Evolutionary conservation across 2,329 filamentous ascomycete genomes (phyloP), one percentile per base, ranked within the genome.

Genomic region (Penicillium digitatum): DNA sequence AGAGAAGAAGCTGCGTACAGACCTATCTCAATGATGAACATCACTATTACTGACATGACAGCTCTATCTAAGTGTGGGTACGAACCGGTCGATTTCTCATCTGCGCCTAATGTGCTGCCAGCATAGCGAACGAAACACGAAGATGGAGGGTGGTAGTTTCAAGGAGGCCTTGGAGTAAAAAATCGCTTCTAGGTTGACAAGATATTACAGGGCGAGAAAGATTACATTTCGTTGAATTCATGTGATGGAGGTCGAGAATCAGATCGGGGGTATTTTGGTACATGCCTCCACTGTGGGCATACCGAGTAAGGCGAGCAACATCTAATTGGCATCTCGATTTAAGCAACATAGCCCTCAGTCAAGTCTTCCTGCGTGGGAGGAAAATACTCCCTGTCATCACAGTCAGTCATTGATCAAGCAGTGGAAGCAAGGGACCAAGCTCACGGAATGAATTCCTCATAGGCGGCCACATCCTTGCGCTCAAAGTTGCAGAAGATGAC

Each of bases 401-500:
- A n/a, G 48, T 56, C 26, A 63, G 53, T 24, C 32, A 22, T 18
- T 51, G 40, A 26, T 5, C 42, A 42, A 38, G 22, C 14, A 22
- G 9, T 43, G 51, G 20, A 10, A 48, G 20, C 9, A 22, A 43
- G 39, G 26, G 29, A 26, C 29, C 34, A 16, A 54, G 83, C 88
- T 79, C 74, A 95, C 91, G 92, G 89, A 11, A 96, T 73, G 34
- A 79, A 74, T 24, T 81, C 64, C 48, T 86, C 79, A 70, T 97
- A 97, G 0, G 88, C 86, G 37, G 76, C 73, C 56, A 88, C 83
- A 65, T 97, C 92, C 74, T 92, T 92, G 50, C 78, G 72, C 69
- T 88, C 79, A 71, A 95, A 96, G 16, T 86, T 89, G 67, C 92
- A 92, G 75, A 97, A 95, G 18, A 96, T 80, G 12, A 97, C 82